Evolutionary conservation across 2,329 filamentous ascomycete genomes (phyloP), one percentile per base, ranked within the genome.

Genomic region (Coleophoma eucalyptorum): DNA sequence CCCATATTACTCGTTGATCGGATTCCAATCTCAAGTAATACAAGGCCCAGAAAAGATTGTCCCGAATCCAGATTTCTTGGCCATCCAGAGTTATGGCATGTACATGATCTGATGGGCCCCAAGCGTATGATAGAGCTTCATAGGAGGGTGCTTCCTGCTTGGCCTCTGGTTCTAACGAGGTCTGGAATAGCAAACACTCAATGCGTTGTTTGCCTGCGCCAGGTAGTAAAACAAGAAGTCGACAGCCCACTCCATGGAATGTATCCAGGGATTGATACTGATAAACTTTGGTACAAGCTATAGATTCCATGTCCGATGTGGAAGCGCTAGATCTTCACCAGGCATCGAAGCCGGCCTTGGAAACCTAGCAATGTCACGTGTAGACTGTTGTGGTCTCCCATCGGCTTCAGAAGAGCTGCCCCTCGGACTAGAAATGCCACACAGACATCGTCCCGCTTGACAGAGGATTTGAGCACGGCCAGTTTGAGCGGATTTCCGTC

Each of bases 1-100:
- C 55, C 56, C 54, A 60, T 12, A 56, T n/a, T 34, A 19, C 7
- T n/a, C 34, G 31, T 35, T 13, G 18, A 15, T 16, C 19, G n/a
- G 16, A 20, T 18, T 15, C 41, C 19, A 15, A 26, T 19, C 41
- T 19, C 41, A 43, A 21, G 19, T 43, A 21, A 18, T 43, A 43
- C 41, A 43, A 21, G 16, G 41, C 41, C 41, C 41, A 43, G 18
- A 19, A 43, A 19, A 43, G 21, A 21, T 43, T 43, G 19, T 43
- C 41, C 13, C 41, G 41, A 43, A 43, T 15, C 3, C 3, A 19
- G 19, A 43, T 5, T 43, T 43, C 15, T 21, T 43, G 41, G 6
- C 12, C 35, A 4, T 38, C 35, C 35, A 38, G 35, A 6, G 16
- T 18, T 15, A 38, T 38, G 15, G 35, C 35, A 15, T 18, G 35